Conservation (phyloP, 108 stramenopile species). For the Mayamaea pseudoterrestris region DNA sequence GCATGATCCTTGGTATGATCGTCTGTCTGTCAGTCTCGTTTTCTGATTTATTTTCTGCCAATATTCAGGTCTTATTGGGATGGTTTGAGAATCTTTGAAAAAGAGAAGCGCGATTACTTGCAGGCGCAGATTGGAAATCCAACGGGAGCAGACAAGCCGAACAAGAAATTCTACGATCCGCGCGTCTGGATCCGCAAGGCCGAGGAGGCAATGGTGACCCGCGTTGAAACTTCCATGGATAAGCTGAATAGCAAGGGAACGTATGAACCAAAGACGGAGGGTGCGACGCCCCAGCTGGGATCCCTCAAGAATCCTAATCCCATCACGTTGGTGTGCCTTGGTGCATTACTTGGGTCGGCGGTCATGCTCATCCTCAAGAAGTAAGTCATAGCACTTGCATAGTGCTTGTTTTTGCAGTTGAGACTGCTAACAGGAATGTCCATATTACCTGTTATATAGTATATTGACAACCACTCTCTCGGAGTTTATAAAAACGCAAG, state of each 20-base stretch:
- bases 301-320: constrained; percentile 23
- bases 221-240: constrained; percentile 71
- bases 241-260: constrained; percentile 66
- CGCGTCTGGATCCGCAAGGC: constrained; percentile 94
- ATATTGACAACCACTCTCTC: too few relatives aligned
- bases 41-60: too few relatives aligned
- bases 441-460: too few relatives aligned
- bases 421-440: too few relatives aligned
- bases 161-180: constrained; percentile 99
- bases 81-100: constrained; percentile 73
- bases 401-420: too few relatives aligned
- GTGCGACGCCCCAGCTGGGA: constrained; percentile 30
- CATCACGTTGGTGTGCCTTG: constrained; percentile 28
- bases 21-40: too few relatives aligned
- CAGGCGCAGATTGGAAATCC: constrained; percentile 97
- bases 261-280: constrained; percentile 39
- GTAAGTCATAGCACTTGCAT: too few relatives aligned
- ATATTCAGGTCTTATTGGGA: constrained; percentile 94
- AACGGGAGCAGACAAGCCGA: constrained; percentile 89
- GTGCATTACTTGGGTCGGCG: constrained; percentile 33
- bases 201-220: constrained; percentile 83
- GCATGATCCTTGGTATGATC: too few relatives aligned
- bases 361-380: constrained; percentile 31
- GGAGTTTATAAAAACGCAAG: too few relatives aligned
- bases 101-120: constrained; percentile 74